Evolutionary conservation across 2,329 filamentous ascomycete genomes (phyloP), one percentile per base, ranked within the genome.

Genomic region (Fusarium sp.): DNA sequence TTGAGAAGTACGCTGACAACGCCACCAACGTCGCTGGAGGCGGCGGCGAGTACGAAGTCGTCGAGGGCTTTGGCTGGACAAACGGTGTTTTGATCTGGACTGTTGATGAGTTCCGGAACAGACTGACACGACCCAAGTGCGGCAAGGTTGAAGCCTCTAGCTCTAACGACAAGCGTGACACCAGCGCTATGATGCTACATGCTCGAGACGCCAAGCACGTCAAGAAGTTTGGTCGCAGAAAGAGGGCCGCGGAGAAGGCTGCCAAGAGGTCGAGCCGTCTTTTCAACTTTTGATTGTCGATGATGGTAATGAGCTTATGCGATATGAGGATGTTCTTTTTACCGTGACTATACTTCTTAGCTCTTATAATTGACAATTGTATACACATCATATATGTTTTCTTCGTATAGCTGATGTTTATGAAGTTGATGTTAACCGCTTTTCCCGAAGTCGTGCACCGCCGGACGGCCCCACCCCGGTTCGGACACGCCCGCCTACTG

Each of bases 61-160:
- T 91, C 4, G 88, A 91, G 78, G 90, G 90, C 2, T 92, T 92
- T 70, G 90, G 90, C 8, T 92, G 90, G 90, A 88, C 87, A 1
- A 92, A 92, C 69, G 90, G 90, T 31, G 89, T 91, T 53, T 76
- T 92, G 31, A 87, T 92, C 53, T 92, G 89, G 89, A 82, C 85
- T 2, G 88, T 85, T 10, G 90, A 92, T 72, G 83, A 83, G 9
- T 92, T 92, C 78, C 86, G 82, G 14, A 81, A 84, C 72, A 78
- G 83, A 69, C 76, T 92, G 59, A 82, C 76, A 69, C 79, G 85
- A 26, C 89, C 90, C 0, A 80, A 90, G 45, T 89, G 87, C 66
- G 85, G 84, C 9, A 80, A 87, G 51, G 79, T 87, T 40, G 77
- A 81, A 52, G 80, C 83, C 0, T 82, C 82, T 2, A 72, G 80